phyloP scores from a whole-genome alignment of 2,329 filamentous ascomycete species.

The Nannizzia gypsea region DNA sequence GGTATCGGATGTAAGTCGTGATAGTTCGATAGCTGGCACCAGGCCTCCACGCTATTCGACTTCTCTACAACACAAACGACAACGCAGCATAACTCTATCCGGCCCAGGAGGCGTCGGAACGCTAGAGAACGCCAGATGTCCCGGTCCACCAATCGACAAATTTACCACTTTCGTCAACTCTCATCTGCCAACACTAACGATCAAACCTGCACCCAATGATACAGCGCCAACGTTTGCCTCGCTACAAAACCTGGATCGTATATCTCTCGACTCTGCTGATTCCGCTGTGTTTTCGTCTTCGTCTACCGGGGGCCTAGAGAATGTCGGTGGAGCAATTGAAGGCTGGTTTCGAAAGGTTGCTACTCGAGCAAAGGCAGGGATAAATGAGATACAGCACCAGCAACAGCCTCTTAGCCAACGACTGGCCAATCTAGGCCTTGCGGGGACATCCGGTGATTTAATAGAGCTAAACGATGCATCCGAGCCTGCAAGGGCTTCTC shows the following conservation, averaged over 20 bases:
- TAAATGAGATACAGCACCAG: slow-evolving; percentile 33
- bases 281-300: slow-evolving; percentile 24
- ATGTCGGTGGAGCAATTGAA: slow-evolving; percentile 77
- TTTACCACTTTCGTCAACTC: slow-evolving; percentile 75
- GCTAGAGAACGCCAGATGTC: slow-evolving; percentile 42
- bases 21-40: slow-evolving; percentile 22
- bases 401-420: slow-evolving; percentile 5
- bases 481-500: slow-evolving; percentile 12
- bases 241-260: slow-evolving; percentile 12
- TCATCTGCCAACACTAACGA: slow-evolving; percentile 66
- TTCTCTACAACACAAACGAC: slow-evolving; percentile 30
- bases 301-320: slow-evolving; percentile 50
- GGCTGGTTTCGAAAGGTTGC: slow-evolving; percentile 81
- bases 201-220: slow-evolving; percentile 48
- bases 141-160: slow-evolving; percentile 69
- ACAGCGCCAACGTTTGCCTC: slow-evolving; percentile 40
- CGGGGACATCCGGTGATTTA: slow-evolving; percentile 28
- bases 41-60: slow-evolving; percentile 28
- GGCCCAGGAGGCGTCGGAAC: slow-evolving; percentile 84
- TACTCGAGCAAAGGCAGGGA: slow-evolving; percentile 29
- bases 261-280: slow-evolving; percentile 25
- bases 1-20: slow-evolving; percentile 18
- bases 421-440: slow-evolving; percentile 16
- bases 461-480: slow-evolving; percentile 34
- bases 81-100: slow-evolving; percentile 50